Evolutionary conservation across 768 basidiomycete genomes (phyloP).

Genomic region (Agaricus blazei): DNA sequence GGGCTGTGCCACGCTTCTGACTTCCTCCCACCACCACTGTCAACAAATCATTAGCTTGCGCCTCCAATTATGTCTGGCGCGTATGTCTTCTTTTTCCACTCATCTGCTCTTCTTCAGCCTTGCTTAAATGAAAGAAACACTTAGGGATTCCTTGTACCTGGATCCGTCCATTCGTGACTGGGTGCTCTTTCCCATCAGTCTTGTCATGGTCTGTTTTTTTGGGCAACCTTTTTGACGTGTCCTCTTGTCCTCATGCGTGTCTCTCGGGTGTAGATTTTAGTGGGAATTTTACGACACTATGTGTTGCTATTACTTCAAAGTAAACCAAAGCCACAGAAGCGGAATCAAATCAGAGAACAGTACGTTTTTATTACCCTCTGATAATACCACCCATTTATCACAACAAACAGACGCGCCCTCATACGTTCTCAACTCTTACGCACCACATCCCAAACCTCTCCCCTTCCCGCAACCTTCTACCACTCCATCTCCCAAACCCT

Average conservation of each 20-base stretch:
- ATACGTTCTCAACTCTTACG: slow-evolving; percentile 82
- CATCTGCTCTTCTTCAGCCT: background rate
- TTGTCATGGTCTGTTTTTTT: slow-evolving; percentile 77
- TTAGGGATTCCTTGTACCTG: slow-evolving; percentile 59
- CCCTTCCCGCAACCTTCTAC: slow-evolving; percentile 71
- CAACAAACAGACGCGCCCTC: slow-evolving; percentile 56
- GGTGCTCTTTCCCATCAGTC: slow-evolving; percentile 93
- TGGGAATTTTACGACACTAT: slow-evolving; percentile 91
- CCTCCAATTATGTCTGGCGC: slow-evolving; percentile 26
- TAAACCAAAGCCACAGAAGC: slow-evolving; percentile 73
- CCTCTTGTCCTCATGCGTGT: background rate
- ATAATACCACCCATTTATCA: background rate
- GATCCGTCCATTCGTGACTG: slow-evolving; percentile 95
- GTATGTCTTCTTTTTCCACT: slow-evolving; percentile 26
- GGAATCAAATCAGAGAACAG: slow-evolving; percentile 89
- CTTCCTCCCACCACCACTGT: slow-evolving; percentile 1
- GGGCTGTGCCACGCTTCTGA: background rate
- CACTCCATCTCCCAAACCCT: slow-evolving; percentile 71
- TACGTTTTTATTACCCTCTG: slow-evolving; percentile 34
- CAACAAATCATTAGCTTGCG: no score
- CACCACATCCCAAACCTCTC: slow-evolving; percentile 74
- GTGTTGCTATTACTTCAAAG: slow-evolving; percentile 83
- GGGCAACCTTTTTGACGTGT: background rate
- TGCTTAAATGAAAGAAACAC: background rate
- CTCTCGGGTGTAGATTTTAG: slow-evolving; percentile 62